Evolutionary conservation across 2,329 filamentous ascomycete genomes (phyloP), one percentile per base, ranked within the genome.

Genomic region (Fusarium pseudograminearum): DNA sequence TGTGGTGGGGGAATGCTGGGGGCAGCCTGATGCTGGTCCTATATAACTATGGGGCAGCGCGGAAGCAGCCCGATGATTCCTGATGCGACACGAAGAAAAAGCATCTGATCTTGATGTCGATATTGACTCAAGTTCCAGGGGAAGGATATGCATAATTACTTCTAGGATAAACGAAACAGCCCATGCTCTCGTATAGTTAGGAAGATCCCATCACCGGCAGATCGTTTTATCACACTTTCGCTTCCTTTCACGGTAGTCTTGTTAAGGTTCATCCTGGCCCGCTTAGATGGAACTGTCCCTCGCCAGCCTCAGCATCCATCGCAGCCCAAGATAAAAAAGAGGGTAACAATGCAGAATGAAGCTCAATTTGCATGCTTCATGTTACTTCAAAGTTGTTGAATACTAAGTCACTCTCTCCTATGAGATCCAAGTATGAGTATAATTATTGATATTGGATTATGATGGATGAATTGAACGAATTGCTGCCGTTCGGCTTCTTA

Each of bases 51-150:
- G 33, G 24, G 57, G 45, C 38, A 64, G 62, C 56, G 59, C 54
- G 46, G 67, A 62, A 69, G 54, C 58, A 64, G 50, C 53, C 61
- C 45, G 51, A 52, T 38, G 44, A 55, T 48, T 67, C 61, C 47
- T 60, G 41, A 51, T 70, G 50, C 50, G 63, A 38, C 48, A 59
- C 60, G 58, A 45, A 36, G 22, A 48, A 20, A 44, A 54, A 60
- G 56, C 63, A 58, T 52, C 59, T 53, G 55, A 62, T 31, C 45
- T 20, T 18, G 53, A 55, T 28, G 28, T 24, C 16, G 31, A 51
- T 33, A 30, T 54, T 48, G 6, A 34, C 31, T 31, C 26, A 38
- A 38, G 51, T 48, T 53, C 24, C 12, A 30, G 12, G 24, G 15
- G 16, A 30, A 24, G 18, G 9, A 34, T 31, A 34, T 18, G n/a